Base-by-base conservation (phyloP, 108 stramenopile species). In the Cafeteria roenbergensis region DNA sequence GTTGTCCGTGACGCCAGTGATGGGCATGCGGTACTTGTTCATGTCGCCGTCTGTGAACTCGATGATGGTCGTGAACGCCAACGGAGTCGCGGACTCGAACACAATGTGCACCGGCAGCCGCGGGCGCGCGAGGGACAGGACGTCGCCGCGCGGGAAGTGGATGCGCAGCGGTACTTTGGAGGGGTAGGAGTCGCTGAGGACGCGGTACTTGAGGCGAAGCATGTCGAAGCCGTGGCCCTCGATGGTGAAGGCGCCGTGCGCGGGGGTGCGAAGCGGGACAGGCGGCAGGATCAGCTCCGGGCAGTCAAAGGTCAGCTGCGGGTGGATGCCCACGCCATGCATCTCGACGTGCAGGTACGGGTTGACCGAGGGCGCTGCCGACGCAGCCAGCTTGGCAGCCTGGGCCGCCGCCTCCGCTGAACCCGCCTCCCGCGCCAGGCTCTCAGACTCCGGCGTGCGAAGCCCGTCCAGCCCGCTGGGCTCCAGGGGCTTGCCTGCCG, bases 31-130 rank as follows among this genome's bases (percentile, higher is more conserved):
- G 65, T 71, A 79, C 26, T 34, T 30, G 32, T 69, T 74, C 27
- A 79, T 77, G 25, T 78, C 79, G 21, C 48, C 58, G 51, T 84
- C 83, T 53, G 75, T 69, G 36, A 84, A 75, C n/a, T 80, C 78
- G 29, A 84, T 26, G 27, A 72, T 56, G 25, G 69, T 69, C 51
- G 63, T 72, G 57, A 81, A 78, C 31, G 74, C 66, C 29, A 78
- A 71, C 26, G 83, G 81, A 55, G 56, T 62, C 34, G 31, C 29
- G 8, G 70, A 66, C 33, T 30, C 33, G 65, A 67, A 72, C 55
- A 35, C 64, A 9, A 82, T 54, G 56, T 75, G 62, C 20, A 84
- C 79, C 14, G 78, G 78, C 34, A 83, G 26, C 29, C n/a, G 42
- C 37, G 62, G 67, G n/a, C 34, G 69, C 30, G 31, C 67, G 38